A percentile compares a stretch with the other conserved stretches of the same genome.
phyloP scores from a whole-genome alignment of 2,329 filamentous ascomycete genomes.

The Fusarium tricinctum region DNA sequence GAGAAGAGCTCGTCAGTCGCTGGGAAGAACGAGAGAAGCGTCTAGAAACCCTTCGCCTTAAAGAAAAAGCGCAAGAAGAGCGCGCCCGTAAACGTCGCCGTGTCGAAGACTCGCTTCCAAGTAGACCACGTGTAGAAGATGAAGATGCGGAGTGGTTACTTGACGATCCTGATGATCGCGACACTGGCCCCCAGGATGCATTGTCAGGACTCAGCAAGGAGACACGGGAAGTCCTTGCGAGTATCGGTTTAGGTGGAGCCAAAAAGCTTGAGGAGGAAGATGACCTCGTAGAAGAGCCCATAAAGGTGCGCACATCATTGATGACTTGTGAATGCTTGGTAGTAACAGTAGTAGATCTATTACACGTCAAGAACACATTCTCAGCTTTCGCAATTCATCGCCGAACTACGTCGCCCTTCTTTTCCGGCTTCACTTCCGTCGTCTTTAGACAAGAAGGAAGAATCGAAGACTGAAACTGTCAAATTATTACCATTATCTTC shows the following conservation, averaged over 20 bases:
- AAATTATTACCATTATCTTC: slow-evolving; percentile 90
- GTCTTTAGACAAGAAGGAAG: slow-evolving; percentile 52
- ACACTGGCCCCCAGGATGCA: slow-evolving; percentile 54
- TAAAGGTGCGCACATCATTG: slow-evolving; percentile 68
- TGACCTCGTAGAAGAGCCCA: slow-evolving; percentile 70
- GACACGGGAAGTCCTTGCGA: slow-evolving; percentile 80
- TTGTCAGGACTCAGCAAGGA: slow-evolving; percentile 77
- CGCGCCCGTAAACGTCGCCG: slow-evolving; percentile 63
- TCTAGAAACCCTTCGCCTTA: slow-evolving; percentile 74
- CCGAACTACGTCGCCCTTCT: slow-evolving; percentile 82
- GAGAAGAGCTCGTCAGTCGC: slow-evolving; percentile 73
- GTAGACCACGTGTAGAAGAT: slow-evolving; percentile 53
- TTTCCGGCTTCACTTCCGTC: slow-evolving; percentile 79
- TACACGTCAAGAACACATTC: slow-evolving; percentile 96
- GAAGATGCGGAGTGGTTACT: slow-evolving; percentile 81
- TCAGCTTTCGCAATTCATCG: slow-evolving; percentile 88
- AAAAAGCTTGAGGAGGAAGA: slow-evolving; percentile 57
- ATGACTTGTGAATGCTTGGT: slow-evolving; percentile 21
- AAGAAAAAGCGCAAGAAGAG: slow-evolving; percentile 70
- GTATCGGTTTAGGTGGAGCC: slow-evolving; percentile 65
- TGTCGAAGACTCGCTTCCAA: slow-evolving; percentile 53
- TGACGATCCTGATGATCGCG: slow-evolving; percentile 73
- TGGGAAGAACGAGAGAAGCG: slow-evolving; percentile 82
- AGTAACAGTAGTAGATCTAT: slow-evolving; percentile 72
- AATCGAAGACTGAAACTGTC: slow-evolving; percentile 60